Evolutionary conservation across 78 protist species (phyloP), one percentile per base, ranked within the genome.

Genomic region (Cavenderia fasciculata): DNA sequence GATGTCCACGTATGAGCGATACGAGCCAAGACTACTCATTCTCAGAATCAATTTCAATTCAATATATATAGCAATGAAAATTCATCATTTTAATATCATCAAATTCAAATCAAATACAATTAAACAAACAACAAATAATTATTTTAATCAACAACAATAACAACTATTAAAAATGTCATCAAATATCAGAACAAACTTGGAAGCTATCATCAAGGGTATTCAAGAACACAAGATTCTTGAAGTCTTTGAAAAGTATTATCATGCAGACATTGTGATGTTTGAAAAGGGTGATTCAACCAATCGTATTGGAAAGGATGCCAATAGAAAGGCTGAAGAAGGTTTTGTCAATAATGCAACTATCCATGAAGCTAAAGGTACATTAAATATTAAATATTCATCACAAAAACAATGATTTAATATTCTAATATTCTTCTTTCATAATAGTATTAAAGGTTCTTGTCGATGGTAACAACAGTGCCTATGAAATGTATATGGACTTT

Each of bases 211-310:
- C 19, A 71, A 49, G 51, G 77, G 77, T 34, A 71, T 71, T 25
- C 59, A 71, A 52, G 62, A 46, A 4, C 27, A 51, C 21, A 71
- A 19, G 14, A 71, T 71, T 41, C 11, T 71, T 2, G 77, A 71
- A 19, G 62, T 71, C 18, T 71, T 71, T 29, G 77, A 71, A 6
- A 46, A 71, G 11, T 71, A 71, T 21, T 71, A 71, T 25, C 77
- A 71, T 57, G 41, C 3, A 4, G 72, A 77, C 25, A 14, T 77
- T 16, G 70, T 62, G 1, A 77, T 77, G 87, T 77, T n/a, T 62
- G 87, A 77, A 49, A 77, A 77, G 36, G 87, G 87, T 31, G 74
- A 77, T n/a, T 62, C 74, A 16, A 77, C 74, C 47, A 77, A 77
- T 36, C 51, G 87, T 44, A 65, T 77, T 34, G 87, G 87, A 23